Evolutionary conservation across 768 basidiomycete species (phyloP), one percentile per base, ranked within the genome.

Genomic region (Kockovaella imperatae): DNA sequence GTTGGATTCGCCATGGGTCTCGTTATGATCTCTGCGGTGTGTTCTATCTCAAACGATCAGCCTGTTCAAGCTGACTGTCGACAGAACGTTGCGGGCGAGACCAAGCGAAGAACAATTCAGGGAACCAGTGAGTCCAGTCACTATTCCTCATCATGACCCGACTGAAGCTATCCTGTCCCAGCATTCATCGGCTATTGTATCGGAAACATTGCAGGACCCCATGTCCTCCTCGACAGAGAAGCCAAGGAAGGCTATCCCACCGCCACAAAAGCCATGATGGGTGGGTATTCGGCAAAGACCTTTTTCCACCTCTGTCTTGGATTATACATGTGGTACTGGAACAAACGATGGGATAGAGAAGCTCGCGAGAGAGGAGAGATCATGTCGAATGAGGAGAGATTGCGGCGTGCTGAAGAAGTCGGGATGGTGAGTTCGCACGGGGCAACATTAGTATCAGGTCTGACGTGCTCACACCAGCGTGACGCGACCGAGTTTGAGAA

Each of bases 301-400:
- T 24, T n/a, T 4, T 54, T 56, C 44, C 63, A 67, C 39, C 40
- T 69, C 11, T n/a, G 59, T 13, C 57, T 72, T 25, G 68, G 61
- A 4, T 8, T 56, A 14, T 72, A 71, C 49, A 72, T 72, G 71
- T 62, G 52, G 52, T 62, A 59, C 44, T 62, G 59, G n/a, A 72
- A 71, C 47, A 49, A 56, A 1, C 25, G 58, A 42, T 57, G 69
- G 18, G 58, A 72, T 50, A 49, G 48, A 23, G 34, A 34, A 2
- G 54, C 59, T 6, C 36, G 4, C 8, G 47, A 31, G 11, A 15
- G 51, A n/a, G 56, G 62, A n/a, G n/a, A n/a, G n/a, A n/a, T n/a
- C n/a, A n/a, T n/a, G n/a, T n/a, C n/a, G n/a, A n/a, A n/a, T n/a
- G n/a, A n/a, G n/a, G n/a, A n/a, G n/a, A n/a, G n/a, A n/a, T n/a